Base-by-base conservation (phyloP, 441 rosid species). In the Erodium texanum region DNA sequence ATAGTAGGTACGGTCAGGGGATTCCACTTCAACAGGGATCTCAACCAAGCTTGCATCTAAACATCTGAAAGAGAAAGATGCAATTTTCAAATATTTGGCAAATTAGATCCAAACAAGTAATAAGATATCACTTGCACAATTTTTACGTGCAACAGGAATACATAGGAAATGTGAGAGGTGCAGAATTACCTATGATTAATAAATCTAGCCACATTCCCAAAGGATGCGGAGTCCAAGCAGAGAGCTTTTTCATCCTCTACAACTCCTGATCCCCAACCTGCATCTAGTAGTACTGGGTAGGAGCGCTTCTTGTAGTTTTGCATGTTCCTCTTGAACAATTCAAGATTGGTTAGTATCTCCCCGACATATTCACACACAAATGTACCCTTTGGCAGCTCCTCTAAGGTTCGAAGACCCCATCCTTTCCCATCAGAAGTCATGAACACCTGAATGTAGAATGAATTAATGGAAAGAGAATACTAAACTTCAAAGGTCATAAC, bases 11-110 rank as follows among this genome's bases (percentile, higher is more conserved):
- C 61, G 79, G 75, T 87, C 90, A 3, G 81, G 86, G 24, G 79
- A 82, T 80, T 94, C 99, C 68, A 90, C 90, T 80, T 90, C 89
- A 54, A 94, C 90, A 29, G 99, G 99, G 70, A 95, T 86, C 79
- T 92, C 99, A 65, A 95, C 85, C 83, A 95, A 71, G 76, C 87
- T 95, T 65, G 97, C 89, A 82, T 95, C 98, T n/a, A 71, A 77
- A 75, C 99, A 94, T 75, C 98, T 92, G 76, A 66, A 66, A 59
- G 73, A 48, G 72, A 19, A 62, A 58, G 19, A 71, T 24, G 24
- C 67, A 16, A 58, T 61, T 58, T 71, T 12, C 52, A 64, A 56
- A 38, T 29, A 12, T 7, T 64, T 24, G 16, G 38, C 12, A 43
- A 64, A 22, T 27, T 24, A 43, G 14, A 24, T 27, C 74, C 27